Base-by-base conservation (phyloP, 345 rosid genomes). In the Salix koriyanagi region DNA sequence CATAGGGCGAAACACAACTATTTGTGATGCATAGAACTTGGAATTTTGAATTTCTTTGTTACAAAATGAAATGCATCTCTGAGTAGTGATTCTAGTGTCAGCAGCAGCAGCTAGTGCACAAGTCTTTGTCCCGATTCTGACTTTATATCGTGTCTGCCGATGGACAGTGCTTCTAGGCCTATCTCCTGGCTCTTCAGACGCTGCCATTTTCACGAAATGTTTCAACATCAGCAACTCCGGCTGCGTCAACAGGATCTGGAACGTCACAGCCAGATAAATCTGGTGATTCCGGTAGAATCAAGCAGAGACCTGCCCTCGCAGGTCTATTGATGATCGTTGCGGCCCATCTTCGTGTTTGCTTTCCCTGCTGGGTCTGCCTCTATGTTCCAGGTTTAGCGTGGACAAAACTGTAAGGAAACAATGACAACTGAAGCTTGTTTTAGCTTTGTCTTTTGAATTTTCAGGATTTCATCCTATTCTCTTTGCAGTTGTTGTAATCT, bases 151-250 rank as follows among this genome's bases (percentile, higher is more conserved):
- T 58, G 14, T 26, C 62, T 58, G 28, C 23, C 62, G 70, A 76
- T 75, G 76, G 21, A 75, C 94, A 96, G 99, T 78, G 75, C 90
- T 92, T 48, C 87, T 96, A 7, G 97, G 99, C 34, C 12, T 96
- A 67, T 76, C 95, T 56, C 93, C 97, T 0, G 86, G 78, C 83
- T 96, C 99, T 0, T 93, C 99, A 21, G 97, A 89, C 11, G 94
- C 91, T 16, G 91, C 91, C 9, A 82, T 88, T 72, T 96, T 94
- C 87, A 65, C 83, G n/a, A 52, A 83, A 84, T 37, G 65, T 69
- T 7, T 39, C 91, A 10, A 21, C 87, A 32, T 32, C 86, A 6
- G 68, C 87, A 62, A 42, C 86, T 3, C 54, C 94, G 39, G 8
- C 88, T 12, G 11, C 50, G n/a, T 30, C 69, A 28, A 2, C 39